Evolutionary conservation across 2,329 filamentous ascomycete species (phyloP), one percentile per base, ranked within the genome.

Genomic region (Septoria linicola): DNA sequence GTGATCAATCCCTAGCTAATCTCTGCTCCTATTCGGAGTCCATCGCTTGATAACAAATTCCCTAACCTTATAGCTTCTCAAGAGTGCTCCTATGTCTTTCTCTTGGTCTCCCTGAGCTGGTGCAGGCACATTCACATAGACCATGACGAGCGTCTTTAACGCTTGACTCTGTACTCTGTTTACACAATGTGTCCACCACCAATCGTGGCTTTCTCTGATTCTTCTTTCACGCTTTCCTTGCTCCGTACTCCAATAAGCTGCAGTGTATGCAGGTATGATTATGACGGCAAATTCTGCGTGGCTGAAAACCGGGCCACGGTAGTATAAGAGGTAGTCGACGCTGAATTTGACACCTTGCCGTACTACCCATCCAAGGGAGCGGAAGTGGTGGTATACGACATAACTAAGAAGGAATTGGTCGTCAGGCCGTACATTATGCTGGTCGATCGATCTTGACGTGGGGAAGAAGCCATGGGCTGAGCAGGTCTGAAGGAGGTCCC

Each of bases 281-380:
- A 92, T 77, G 36, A 96, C 73, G 0, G 89, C 91, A 66, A 96
- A 99, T 66, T 97, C 90, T 17, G 93, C 93, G 66, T 99, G 93
- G 17, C 89, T 84, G 68, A 99, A 97, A 0, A 93, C 92, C 0
- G 93, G 93, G 0, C 93, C 93, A 16, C 90, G 85, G 50, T 89
- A 85, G 72, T 99, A 99, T 6, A 99, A 80, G n/a, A 99, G 75
- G 75, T 89, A 96, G 69, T 99, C 93, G 8, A 90, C 88, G 17
- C 88, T 89, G 63, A 99, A 99, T 66, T 99, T 99, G 67, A 95
- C 85, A 30, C 93, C 95, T 4, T 88, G 84, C 11, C 95, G 85
- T 0, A 95, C 87, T 1, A 96, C 89, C 92, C 93, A 99, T 19
- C 93, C 93, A 0, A 97, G 77, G 0, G 90, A 95, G 31, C 93